These are phyloP conservation scores for Albatrellus ellisii DNA, from an alignment of 768 basidiomycete genomes.

Conservation along the genomic window DNA sequence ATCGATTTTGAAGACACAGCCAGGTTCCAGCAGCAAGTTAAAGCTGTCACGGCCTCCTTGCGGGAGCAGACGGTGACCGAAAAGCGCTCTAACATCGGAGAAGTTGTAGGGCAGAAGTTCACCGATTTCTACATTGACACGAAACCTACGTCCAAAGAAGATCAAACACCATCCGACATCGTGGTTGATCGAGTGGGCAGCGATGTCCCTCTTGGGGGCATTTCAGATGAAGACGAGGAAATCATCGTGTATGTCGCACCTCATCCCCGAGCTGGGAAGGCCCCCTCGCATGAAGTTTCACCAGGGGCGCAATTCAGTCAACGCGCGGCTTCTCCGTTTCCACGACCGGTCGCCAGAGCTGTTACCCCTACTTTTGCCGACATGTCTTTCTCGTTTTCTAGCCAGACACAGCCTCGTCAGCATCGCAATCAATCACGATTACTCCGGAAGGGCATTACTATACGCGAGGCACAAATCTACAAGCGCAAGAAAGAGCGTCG, in stretches of 20 bases:
- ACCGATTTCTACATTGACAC: slow-evolving; percentile 23
- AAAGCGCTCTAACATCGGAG: neutral
- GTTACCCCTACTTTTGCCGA: slow-evolving; percentile 17
- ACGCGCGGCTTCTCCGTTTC: neutral
- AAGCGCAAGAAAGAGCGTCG: slow-evolving; percentile 17
- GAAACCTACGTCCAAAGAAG: slow-evolving; percentile 1
- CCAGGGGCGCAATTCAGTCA: too few species aligned
- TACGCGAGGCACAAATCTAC: neutral
- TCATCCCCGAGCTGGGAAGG: slow-evolving; percentile 33
- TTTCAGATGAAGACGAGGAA: slow-evolving; percentile 36
- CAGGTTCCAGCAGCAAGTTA: slow-evolving; percentile 30
- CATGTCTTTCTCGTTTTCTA: slow-evolving; percentile 25
- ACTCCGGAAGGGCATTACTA: slow-evolving; percentile 15
- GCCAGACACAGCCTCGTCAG: slow-evolving; percentile 19
- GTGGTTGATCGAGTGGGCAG: slow-evolving; percentile 6
- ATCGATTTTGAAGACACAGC: slow-evolving; percentile 56
- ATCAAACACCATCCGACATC: neutral
- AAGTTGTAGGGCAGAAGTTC: neutral
- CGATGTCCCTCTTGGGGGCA: slow-evolving; percentile 1
- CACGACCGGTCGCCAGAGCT: neutral
- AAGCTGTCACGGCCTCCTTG: slow-evolving; percentile 16
- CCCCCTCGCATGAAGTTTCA: neutral
- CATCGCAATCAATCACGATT: slow-evolving; percentile 20
- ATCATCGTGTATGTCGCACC: slow-evolving; percentile 70
- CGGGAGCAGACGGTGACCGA: neutral